These are phyloP conservation scores for Persicaria maculosa DNA, from an alignment of 148 eudicot genomes.

Conservation along the genomic window DNA sequence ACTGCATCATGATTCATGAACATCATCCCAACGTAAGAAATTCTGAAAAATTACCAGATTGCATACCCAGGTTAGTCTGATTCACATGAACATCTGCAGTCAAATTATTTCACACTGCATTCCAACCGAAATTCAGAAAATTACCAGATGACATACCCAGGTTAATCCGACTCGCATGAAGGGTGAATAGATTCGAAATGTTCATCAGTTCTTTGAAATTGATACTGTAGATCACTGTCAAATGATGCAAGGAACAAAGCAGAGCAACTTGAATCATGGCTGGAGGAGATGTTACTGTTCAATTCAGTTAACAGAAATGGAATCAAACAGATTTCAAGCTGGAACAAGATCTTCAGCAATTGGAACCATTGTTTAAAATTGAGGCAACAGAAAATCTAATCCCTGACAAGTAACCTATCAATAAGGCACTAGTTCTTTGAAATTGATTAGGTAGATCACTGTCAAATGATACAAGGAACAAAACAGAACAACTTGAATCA, in stretches of 20 bases:
- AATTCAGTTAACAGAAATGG: too few relatives aligned
- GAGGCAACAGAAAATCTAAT: slow-evolving; percentile 3
- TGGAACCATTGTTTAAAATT: neutral
- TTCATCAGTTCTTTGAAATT: neutral
- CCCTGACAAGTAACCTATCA: neutral
- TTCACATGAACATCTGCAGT: neutral
- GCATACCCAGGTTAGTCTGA: neutral
- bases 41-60: neutral
- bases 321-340: neutral
- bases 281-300: neutral
- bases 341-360: neutral
- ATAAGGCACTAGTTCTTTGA: neutral
- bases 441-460: too few relatives aligned
- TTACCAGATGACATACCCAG: neutral
- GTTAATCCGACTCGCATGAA: neutral
- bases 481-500: too few relatives aligned
- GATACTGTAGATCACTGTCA: too few relatives aligned
- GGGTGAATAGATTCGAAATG: neutral
- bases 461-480: too few relatives aligned
- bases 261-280: neutral
- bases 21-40: neutral
- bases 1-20: neutral
- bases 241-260: neutral
- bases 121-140: neutral
- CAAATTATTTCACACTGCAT: neutral